These are phyloP conservation scores for Meredithiella fracta DNA, from an alignment of 2,329 filamentous ascomycete genomes.

Conservation along the genomic window DNA sequence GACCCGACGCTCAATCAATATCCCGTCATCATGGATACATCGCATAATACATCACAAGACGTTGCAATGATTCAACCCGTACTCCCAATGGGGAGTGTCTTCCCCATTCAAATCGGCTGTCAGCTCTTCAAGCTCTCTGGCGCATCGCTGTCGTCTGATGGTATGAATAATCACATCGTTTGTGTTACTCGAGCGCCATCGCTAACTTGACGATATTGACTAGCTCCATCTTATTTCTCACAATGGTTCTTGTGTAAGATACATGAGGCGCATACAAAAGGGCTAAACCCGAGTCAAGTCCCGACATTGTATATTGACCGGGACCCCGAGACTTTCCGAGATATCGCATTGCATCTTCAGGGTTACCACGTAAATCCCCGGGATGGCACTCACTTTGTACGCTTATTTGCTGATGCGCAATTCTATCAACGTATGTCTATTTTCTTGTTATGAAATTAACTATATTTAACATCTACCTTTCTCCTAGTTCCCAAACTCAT, in stretches of 20 bases:
- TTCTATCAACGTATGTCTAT: slow-evolving; percentile 58
- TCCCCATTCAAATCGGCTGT: slow-evolving; percentile 57
- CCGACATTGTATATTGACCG: slow-evolving; percentile 89
- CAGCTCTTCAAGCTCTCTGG: slow-evolving; percentile 59
- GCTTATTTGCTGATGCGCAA: slow-evolving; percentile 83
- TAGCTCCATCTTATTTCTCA: slow-evolving; percentile 91
- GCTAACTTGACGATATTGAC: slow-evolving; percentile 2
- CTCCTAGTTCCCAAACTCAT: slow-evolving; percentile 64
- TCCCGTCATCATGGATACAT: neutral
- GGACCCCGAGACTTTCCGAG: slow-evolving; percentile 72
- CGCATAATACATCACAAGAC: neutral
- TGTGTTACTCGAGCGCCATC: slow-evolving; percentile 14
- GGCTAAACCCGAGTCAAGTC: slow-evolving; percentile 28
- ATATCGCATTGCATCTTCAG: slow-evolving; percentile 81
- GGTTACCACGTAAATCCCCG: slow-evolving; percentile 74
- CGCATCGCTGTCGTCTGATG: slow-evolving; percentile 56
- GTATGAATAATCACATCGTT: slow-evolving; percentile 23
- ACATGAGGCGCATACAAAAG: slow-evolving; percentile 41
- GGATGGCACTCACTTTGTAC: slow-evolving; percentile 77
- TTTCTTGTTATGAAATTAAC: neutral
- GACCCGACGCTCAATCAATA: neutral
- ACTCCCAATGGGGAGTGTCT: slow-evolving; percentile 55
- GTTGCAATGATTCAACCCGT: slow-evolving; percentile 36
- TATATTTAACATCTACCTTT: neutral
- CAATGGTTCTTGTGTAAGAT: slow-evolving; percentile 82